A percentile compares a stretch with the other conserved stretches of the same genome.
These are phyloP conservation scores for Parachlorella kessleri DNA, from an alignment of 139 green algal genomes.

Conservation along the genomic window DNA sequence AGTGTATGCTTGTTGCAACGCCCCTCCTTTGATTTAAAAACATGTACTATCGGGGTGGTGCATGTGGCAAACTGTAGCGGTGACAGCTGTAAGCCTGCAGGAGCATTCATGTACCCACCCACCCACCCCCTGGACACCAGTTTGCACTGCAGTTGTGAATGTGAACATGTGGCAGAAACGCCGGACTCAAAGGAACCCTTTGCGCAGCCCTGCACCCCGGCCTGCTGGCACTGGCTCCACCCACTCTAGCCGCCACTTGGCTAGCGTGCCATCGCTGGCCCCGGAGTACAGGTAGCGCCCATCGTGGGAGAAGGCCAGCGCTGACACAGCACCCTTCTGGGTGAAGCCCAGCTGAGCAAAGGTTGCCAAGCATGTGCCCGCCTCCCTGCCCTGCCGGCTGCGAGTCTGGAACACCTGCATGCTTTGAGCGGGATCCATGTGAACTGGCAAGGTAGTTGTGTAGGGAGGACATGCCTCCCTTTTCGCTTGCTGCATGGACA, in stretches of 20 bases:
- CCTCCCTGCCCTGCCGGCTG: not conserved
- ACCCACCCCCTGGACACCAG: too few species aligned
- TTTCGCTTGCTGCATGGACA: too few species aligned
- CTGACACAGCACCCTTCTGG: constrained; percentile 15
- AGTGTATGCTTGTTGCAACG: too few species aligned
- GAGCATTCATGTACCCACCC: not conserved
- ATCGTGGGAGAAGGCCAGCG: constrained; percentile 23
- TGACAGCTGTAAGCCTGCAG: not conserved
- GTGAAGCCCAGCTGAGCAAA: constrained; percentile 28
- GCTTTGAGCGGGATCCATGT: not conserved
- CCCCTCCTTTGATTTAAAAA: not conserved
- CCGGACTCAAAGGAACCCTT: constrained; percentile 15
- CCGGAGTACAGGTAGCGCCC: constrained; percentile 21
- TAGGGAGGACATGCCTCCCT: too few species aligned
- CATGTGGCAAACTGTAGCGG: not conserved
- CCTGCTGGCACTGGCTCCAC: not conserved
- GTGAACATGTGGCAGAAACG: not conserved
- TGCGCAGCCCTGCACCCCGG: not conserved
- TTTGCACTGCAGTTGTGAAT: too few species aligned
- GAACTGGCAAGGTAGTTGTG: not conserved
- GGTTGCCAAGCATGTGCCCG: constrained; percentile 35
- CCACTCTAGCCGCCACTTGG: constrained; percentile 17
- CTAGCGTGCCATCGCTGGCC: constrained; percentile 34
- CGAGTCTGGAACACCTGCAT: constrained; percentile 18
- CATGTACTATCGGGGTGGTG: not conserved